Evolutionary conservation across 768 basidiomycete genomes (phyloP), one percentile per base, ranked within the genome.

Genomic region (Strobilomyces confusus): DNA sequence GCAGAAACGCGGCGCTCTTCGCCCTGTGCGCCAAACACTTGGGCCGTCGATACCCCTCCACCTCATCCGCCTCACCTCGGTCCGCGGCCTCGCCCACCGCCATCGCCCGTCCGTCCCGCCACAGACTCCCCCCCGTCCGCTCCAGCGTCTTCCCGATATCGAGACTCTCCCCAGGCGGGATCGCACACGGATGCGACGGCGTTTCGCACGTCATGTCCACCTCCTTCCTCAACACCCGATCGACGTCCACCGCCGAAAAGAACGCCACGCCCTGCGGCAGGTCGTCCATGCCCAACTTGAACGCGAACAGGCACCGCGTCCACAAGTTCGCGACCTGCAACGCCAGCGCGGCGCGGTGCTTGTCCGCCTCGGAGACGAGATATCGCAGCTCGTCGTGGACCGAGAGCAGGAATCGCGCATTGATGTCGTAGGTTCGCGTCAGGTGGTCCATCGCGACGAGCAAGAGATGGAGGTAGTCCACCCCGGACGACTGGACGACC

Each of bases 401-500:
- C 11, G 94, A 98, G 45, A 98, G 87, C 42, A 99, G 84, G 70
- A 95, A 99, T 8, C 97, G 82, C 2, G 95, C 95, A 12, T 87
- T 64, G 63, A 98, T 97, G 59, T 80, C 72, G 73, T 95, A 98
- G 49, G 82, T 85, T 42, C 71, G 69, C 51, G 87, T 84, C 34
- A 99, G 81, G 67, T 95, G 79, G 55, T 93, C 83, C 95, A 98
- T 98, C 6, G 92, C 82, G 44, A 95, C 92, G 63, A 99, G 92
- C 54, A 98, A 81, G 36, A 99, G 83, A 64, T 99, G 97, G 9
- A 98, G 85, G 66, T 99, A 98, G 69, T 98, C 97, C 40, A 98
- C 95, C 4, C 95, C 97, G 0, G 94, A 97, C 4, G 95, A 98
- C 64, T 98, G 97, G 7, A 98, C 97, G 45, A 95, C 97, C 97